These are phyloP conservation scores for Maudiozyma barnettii DNA, from an alignment of 805 yeast species.

Conservation along the genomic window DNA sequence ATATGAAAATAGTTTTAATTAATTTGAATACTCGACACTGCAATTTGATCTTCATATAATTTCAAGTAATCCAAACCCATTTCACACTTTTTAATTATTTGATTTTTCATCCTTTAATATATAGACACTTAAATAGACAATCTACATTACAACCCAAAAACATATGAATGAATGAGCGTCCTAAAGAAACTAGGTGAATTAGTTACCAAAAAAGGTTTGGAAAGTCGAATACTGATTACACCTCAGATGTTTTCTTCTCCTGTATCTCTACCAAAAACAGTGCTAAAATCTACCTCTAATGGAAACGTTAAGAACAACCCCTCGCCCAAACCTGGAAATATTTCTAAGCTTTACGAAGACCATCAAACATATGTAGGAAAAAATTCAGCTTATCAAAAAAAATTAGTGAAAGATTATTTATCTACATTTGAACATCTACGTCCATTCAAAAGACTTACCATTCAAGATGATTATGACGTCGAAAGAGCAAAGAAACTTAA, in stretches of 20 bases:
- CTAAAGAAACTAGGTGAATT: neutral
- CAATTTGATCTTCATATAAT: too few relatives aligned
- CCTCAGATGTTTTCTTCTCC: neutral
- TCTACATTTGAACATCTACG: constrained; percentile 19
- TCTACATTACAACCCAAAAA: neutral
- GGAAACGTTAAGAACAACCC: neutral
- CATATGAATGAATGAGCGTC: constrained; percentile 1
- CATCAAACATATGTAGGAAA: constrained; percentile 19
- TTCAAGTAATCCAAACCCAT: too few relatives aligned
- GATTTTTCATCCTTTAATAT: too few relatives aligned
- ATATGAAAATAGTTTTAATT: too few relatives aligned
- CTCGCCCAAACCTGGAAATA: neutral
- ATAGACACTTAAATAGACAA: too few relatives aligned
- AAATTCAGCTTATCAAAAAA: constrained; percentile 25
- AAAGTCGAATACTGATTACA: neutral
- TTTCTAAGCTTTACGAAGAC: constrained; percentile 1
- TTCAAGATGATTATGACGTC: constrained; percentile 14
- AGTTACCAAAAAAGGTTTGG: neutral
- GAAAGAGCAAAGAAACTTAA: constrained; percentile 6
- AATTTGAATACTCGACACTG: too few relatives aligned
- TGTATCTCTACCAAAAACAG: neutral
- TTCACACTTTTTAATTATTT: too few relatives aligned
- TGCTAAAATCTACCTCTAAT: neutral
- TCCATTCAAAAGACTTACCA: constrained; percentile 20
- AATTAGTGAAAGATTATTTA: constrained; percentile 21